These are phyloP conservation scores for Leishmania tarentolae DNA, from an alignment of 208 protist genomes.

Conservation along the genomic window DNA sequence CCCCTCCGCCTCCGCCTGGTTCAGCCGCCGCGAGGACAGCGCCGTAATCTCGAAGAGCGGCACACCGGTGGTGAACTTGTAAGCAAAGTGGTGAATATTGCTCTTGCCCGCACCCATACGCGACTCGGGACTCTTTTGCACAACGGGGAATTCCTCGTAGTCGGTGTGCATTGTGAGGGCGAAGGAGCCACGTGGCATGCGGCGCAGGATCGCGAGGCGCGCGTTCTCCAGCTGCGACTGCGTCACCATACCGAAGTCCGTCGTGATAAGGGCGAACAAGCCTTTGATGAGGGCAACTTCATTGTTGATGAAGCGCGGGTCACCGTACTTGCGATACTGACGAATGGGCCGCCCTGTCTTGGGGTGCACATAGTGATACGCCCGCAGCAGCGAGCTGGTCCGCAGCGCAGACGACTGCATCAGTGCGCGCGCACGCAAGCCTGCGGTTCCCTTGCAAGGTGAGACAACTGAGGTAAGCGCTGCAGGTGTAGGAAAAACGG, in stretches of 20 bases:
- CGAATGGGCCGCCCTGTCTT: conserved; percentile 83
- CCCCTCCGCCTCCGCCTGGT: conserved; percentile 88
- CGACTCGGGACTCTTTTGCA: conserved; percentile 88
- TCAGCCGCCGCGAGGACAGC: conserved; percentile 67
- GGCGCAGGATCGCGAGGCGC: conserved; percentile 84
- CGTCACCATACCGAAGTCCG: conserved; percentile 91
- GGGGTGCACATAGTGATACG: conserved; percentile 91
- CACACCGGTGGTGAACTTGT: conserved; percentile 90
- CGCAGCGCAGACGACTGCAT: conserved; percentile 41
- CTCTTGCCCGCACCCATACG: conserved; percentile 91
- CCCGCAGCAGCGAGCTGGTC: conserved; percentile 38
- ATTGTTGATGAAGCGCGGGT: conserved; percentile 92
- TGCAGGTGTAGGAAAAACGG: background rate
- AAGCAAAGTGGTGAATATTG: conserved; percentile 92
- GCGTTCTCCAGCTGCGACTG: conserved; percentile 90
- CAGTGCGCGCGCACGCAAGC: background rate
- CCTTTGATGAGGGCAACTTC: conserved; percentile 84
- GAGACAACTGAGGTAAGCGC: background rate
- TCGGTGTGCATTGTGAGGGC: conserved; percentile 89
- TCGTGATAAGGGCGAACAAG: conserved; percentile 85
- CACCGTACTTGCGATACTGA: conserved; percentile 85
- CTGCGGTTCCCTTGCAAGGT: background rate
- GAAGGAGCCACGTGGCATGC: conserved; percentile 83
- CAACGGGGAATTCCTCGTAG: conserved; percentile 90
- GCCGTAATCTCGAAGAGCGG: conserved; percentile 86